Base-by-base conservation (phyloP, 805 yeast genomes). In the Barnettozyma pratensis region DNA sequence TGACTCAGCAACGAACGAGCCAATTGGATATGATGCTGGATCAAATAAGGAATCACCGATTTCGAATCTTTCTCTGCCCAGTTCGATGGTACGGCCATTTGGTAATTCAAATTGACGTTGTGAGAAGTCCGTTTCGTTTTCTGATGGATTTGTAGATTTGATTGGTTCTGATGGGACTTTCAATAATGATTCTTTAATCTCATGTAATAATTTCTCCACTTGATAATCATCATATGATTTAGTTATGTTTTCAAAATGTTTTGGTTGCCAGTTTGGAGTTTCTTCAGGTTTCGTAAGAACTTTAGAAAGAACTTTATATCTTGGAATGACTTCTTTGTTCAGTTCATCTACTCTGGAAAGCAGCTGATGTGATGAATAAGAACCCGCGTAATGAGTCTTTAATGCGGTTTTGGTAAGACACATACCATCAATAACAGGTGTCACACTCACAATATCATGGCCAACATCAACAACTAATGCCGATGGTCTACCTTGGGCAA, bases 391-490 rank as follows among this genome's bases (percentile, higher is more conserved):
- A 53, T 76, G 80, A 3, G 95, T 87, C 58, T 80, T 81, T 69
- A 75, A 78, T 12, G 81, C 85, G 57, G 82, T 83, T 55, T 79
- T 83, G 41, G 85, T 74, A 49, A 87, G 68, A 41, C 89, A 83
- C 67, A 85, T 79, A 27, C 95, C 96, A 67, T 85, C 96, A 51
- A 83, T 80, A 25, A 86, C 89, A 2, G 91, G 96, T 5, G 94
- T 84, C 1, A 83, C 91, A 52, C 88, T 80, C 19, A 78, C 72
- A 3, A 83, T 69, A 61, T 86, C 91, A 61, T 87, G 94, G 6
- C 96, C 96, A 37, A 87, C 68, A 64, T 89, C 96, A 37, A 89
- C 92, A 37, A 89, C 89, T 32, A 89, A 70, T 63, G 96, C 89
- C 51, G 84, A 85, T 41, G 96, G 90, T 62, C 95, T 76, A 4